Evolutionary conservation across 768 basidiomycete genomes (phyloP), one percentile per base, ranked within the genome.

Genomic region (Nidularia pulvinata): DNA sequence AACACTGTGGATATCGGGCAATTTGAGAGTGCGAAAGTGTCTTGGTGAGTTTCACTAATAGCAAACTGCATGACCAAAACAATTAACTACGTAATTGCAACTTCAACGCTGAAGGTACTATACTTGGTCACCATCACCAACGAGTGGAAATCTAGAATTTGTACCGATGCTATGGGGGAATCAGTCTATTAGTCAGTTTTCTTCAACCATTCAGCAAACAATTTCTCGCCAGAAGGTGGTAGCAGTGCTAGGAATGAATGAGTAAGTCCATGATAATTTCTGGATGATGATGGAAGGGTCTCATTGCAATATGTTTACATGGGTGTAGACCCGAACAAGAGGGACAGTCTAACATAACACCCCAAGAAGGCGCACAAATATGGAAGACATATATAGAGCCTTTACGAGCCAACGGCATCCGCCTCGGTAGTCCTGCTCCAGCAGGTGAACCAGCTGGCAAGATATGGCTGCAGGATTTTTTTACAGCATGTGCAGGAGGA

Each of bases 311-410:
- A 30, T 30, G 25, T 30, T 30, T 30, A 30, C 25, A 30, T 30
- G 25, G 25, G 4, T 4, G 25, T 30, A 30, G 25, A 30, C 39
- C 39, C 16, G 39, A 42, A 42, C 39, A 42, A 5, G 16, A n/a
- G 65, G 74, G 72, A 7, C 84, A 85, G 59, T 76, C 82, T 16
- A 77, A 82, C 60, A 54, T 85, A 50, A 73, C 77, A 2, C 72
- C 82, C 3, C 54, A 73, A 46, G 63, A 79, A 52, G 84, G 76
- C 30, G 81, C 77, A 1, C 59, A 72, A 3, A 60, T 82, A 49
- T 86, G 84, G 85, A 74, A 70, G 52, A 65, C 67, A 33, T 74
- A 82, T 55, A 56, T 85, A 10, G 75, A 85, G 59, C 84, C 83
- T 7, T 65, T 85, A 5, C 72, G 69, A 19, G 61, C 67, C 1